phyloP scores from a whole-genome alignment of 805 yeast genomes.

The Priceomyces medius region DNA sequence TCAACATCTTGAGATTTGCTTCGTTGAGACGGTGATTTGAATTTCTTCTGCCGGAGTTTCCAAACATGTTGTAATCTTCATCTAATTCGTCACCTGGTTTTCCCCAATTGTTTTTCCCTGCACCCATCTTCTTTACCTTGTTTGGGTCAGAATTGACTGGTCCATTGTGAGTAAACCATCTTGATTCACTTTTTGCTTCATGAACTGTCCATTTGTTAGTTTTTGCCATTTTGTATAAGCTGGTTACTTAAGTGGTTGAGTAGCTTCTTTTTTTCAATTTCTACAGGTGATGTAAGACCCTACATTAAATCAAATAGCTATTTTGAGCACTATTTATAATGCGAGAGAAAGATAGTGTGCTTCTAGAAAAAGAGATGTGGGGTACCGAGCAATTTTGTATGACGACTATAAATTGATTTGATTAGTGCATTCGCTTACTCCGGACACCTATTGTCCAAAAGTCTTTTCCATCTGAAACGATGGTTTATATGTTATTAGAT shows the following conservation, averaged over 20 bases:
- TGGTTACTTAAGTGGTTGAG: neutral
- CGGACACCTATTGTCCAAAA: no score
- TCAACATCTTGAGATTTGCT: slow-evolving; percentile 22
- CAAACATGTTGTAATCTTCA: slow-evolving; percentile 41
- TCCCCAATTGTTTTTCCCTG: slow-evolving; percentile 91
- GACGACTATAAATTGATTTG: no score
- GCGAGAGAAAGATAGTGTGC: neutral
- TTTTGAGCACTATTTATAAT: neutral
- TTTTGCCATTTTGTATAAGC: slow-evolving; percentile 61
- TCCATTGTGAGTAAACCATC: slow-evolving; percentile 80
- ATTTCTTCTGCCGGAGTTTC: slow-evolving; percentile 34
- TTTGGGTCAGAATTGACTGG: slow-evolving; percentile 67
- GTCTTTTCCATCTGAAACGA: no score
- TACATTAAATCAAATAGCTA: no score
- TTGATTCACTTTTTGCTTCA: slow-evolving; percentile 55
- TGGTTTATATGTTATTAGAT: no score
- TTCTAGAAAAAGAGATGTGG: neutral
- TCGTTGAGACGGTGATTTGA: slow-evolving; percentile 39
- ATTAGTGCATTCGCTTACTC: no score
- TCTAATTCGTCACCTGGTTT: slow-evolving; percentile 71
- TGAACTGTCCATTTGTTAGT: slow-evolving; percentile 74
- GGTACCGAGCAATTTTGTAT: neutral
- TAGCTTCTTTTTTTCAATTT: neutral
- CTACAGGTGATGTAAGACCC: no score
- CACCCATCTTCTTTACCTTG: slow-evolving; percentile 77